Evolutionary conservation across 2,329 filamentous ascomycete genomes (phyloP).

Genomic region (Alternaria gansuensis): DNA sequence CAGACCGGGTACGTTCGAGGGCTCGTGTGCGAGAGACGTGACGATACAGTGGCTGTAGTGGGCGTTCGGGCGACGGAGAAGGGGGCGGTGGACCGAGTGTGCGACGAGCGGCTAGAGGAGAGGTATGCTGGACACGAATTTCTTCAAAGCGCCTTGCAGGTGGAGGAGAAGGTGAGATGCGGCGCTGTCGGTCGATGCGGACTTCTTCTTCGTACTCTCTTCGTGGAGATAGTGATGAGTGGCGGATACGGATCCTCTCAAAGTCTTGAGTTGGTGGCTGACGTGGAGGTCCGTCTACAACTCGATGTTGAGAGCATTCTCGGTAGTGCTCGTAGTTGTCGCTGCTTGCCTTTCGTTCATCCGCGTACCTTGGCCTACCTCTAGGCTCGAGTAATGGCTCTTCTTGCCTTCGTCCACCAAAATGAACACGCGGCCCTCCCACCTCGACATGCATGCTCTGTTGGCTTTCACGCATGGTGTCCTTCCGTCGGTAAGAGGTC

Average conservation of each 20-base stretch:
- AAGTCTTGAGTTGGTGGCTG: slow-evolving; percentile 29
- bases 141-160: slow-evolving; percentile 20
- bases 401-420: slow-evolving; percentile 26
- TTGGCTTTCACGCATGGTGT: slow-evolving; percentile 32
- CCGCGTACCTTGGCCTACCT: slow-evolving; percentile 10
- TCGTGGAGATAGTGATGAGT: slow-evolving; percentile 21
- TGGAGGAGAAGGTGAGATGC: slow-evolving; percentile 28
- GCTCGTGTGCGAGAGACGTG: slow-evolving; percentile 23
- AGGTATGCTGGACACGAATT: slow-evolving; percentile 25
- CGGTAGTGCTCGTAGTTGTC: slow-evolving; percentile 25
- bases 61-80: slow-evolving; percentile 15
- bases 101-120: slow-evolving; percentile 20
- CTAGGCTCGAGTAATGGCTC: slow-evolving; percentile 4
- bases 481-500: slow-evolving; percentile 28
- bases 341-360: slow-evolving; percentile 15
- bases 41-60: slow-evolving; percentile 24
- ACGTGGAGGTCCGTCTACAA: slow-evolving; percentile 22
- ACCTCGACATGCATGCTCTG: slow-evolving; percentile 45
- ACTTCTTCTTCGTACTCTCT: slow-evolving; percentile 31
- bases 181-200: slow-evolving; percentile 28
- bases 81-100: slow-evolving; percentile 11
- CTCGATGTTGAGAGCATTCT: slow-evolving; percentile 25
- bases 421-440: slow-evolving; percentile 44
- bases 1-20: slow-evolving; percentile 17
- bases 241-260: slow-evolving; percentile 32